phyloP scores from a whole-genome alignment of 441 rosid genomes.

The Euphorbia celastroides region DNA sequence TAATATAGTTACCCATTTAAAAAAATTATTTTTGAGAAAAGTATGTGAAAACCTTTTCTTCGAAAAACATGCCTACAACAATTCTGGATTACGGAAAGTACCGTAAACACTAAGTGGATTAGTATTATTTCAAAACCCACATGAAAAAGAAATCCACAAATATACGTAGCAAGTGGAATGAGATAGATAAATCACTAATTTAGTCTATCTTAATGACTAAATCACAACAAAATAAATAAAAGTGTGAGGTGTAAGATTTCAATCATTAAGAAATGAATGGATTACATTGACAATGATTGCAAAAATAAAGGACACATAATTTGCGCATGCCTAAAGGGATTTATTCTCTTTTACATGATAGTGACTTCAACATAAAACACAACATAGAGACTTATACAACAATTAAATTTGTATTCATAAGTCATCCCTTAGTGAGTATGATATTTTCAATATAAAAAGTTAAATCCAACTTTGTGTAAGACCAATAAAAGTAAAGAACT shows the following conservation, averaged over 20 bases:
- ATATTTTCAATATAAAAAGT: too few relatives aligned
- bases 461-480: too few relatives aligned
- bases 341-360: background rate
- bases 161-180: background rate
- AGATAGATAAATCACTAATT: background rate
- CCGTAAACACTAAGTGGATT: background rate
- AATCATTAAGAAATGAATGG: background rate
- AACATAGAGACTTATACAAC: too few relatives aligned
- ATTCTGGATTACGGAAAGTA: background rate
- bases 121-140: background rate
- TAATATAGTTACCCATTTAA: background rate
- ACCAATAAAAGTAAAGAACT: too few relatives aligned
- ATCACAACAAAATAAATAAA: background rate
- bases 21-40: constrained; percentile 4
- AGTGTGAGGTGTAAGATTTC: background rate
- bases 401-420: too few relatives aligned
- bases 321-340: background rate
- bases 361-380: background rate
- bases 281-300: background rate
- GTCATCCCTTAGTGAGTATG: too few relatives aligned
- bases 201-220: background rate
- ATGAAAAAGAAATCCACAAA: background rate
- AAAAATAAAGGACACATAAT: background rate
- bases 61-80: too few relatives aligned
- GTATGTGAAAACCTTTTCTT: background rate